Evolutionary conservation across 2,329 filamentous ascomycete species (phyloP).

Genomic region (Stagonosporopsis rhizophila): DNA sequence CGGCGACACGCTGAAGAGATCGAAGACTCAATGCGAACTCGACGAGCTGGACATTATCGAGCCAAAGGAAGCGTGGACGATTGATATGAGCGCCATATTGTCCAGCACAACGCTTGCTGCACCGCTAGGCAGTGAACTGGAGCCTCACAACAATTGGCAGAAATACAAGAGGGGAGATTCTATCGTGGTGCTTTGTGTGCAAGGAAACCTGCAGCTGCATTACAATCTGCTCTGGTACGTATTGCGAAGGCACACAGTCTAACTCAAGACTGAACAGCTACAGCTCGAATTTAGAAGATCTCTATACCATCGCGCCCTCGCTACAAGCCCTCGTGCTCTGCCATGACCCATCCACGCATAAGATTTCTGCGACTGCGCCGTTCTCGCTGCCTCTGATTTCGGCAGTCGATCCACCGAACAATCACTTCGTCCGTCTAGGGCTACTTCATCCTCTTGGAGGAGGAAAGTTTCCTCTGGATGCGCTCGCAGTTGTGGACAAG

Average conservation of each 20-base stretch:
- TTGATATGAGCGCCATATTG: slow-evolving; percentile 43
- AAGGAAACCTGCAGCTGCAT: slow-evolving; percentile 44
- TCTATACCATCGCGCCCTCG: slow-evolving; percentile 42
- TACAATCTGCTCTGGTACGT: slow-evolving; percentile 47
- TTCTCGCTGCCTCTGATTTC: slow-evolving; percentile 44
- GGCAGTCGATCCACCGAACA: slow-evolving; percentile 41
- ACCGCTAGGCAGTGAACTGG: slow-evolving; percentile 23
- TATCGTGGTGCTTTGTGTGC: slow-evolving; percentile 42
- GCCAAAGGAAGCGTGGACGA: slow-evolving; percentile 40
- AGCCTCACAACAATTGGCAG: slow-evolving; percentile 38
- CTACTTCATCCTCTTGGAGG: slow-evolving; percentile 55
- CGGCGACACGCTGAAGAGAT: slow-evolving; percentile 42
- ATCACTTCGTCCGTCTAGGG: slow-evolving; percentile 51
- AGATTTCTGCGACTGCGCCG: slow-evolving; percentile 30
- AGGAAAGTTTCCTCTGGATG: slow-evolving; percentile 53
- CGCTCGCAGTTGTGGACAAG: slow-evolving; percentile 53
- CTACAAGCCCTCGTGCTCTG: slow-evolving; percentile 46
- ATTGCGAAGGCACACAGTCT: background rate
- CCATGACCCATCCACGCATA: slow-evolving; percentile 42
- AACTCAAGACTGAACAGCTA: slow-evolving; percentile 2
- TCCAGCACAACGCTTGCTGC: slow-evolving; percentile 33
- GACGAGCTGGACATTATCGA: slow-evolving; percentile 44
- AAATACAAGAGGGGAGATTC: slow-evolving; percentile 29
- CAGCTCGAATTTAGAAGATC: slow-evolving; percentile 38
- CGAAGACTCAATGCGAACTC: slow-evolving; percentile 46